phyloP scores from a whole-genome alignment of 176 grass and related monocot species.

The Carex scoparia region DNA sequence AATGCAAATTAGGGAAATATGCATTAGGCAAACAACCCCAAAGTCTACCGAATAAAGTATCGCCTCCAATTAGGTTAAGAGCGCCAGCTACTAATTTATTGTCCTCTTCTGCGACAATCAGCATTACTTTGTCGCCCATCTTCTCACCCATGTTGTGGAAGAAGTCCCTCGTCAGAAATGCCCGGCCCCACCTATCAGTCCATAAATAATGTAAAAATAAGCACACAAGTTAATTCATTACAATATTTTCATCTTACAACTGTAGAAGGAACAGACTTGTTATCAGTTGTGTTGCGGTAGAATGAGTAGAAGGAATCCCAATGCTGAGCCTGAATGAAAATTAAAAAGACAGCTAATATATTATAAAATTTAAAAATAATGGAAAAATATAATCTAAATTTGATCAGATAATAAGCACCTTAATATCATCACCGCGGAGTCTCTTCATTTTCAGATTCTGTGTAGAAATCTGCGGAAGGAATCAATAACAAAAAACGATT shows the following conservation, averaged over 20 bases:
- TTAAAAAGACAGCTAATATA: constrained; percentile 33
- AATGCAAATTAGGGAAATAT: constrained; percentile 93
- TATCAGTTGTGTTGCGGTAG: constrained; percentile 96
- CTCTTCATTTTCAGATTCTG: constrained; percentile 95
- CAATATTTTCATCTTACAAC: constrained; percentile 12
- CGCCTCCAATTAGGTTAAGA: constrained; percentile 91
- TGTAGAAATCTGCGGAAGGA: constrained; percentile 46
- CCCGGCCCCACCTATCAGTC: constrained; percentile 70
- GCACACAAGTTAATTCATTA: neutral
- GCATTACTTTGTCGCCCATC: constrained; percentile 70
- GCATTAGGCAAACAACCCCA: constrained; percentile 85
- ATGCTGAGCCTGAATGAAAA: constrained; percentile 54
- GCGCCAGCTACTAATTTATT: constrained; percentile 68
- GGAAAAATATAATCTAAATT: constrained; percentile 6
- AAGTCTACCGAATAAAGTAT: constrained; percentile 83
- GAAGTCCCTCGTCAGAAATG: constrained; percentile 81
- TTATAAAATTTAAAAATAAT: constrained; percentile 16
- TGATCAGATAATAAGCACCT: constrained; percentile 33
- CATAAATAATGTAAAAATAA: constrained; percentile 15
- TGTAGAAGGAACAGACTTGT: constrained; percentile 54
- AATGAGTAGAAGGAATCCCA: constrained; percentile 90
- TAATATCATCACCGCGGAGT: constrained; percentile 80
- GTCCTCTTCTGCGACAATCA: constrained; percentile 77
- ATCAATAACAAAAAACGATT: constrained; percentile 2
- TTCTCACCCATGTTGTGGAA: constrained; percentile 86